Conservation (phyloP, 352 stramenopile genomes). For the Phytophthora quininea region DNA sequence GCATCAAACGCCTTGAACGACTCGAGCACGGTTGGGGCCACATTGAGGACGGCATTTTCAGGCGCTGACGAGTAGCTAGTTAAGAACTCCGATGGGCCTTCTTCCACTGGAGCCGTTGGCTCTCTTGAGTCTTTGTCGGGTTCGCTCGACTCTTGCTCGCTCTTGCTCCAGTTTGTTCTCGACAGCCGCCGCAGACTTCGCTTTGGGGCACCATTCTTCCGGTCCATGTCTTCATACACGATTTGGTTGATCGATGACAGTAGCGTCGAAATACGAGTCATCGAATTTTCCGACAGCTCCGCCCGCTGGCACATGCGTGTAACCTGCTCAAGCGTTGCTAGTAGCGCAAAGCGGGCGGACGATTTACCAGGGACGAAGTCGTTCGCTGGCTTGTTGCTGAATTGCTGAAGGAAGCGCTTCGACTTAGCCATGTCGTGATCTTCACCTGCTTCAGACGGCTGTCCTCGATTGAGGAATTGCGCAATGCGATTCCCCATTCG, state of each 20-base stretch:
- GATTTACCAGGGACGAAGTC: slow-evolving; percentile 32
- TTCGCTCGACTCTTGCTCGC: slow-evolving; percentile 13
- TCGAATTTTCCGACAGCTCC: slow-evolving; percentile 62
- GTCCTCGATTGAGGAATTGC: slow-evolving; percentile 21
- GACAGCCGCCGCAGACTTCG: slow-evolving; percentile 47
- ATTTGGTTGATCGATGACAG: slow-evolving; percentile 68
- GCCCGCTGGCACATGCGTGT: slow-evolving; percentile 48
- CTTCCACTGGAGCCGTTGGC: neutral
- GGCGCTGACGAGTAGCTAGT: slow-evolving; percentile 7
- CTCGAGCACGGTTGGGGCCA: slow-evolving; percentile 33
- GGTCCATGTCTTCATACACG: slow-evolving; percentile 61
- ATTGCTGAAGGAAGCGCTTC: neutral
- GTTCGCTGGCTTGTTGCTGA: slow-evolving; percentile 5
- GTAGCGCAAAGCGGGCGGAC: slow-evolving; percentile 41
- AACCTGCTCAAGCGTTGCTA: slow-evolving; percentile 53
- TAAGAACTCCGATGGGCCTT: slow-evolving; percentile 12
- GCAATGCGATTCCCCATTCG: slow-evolving; percentile 27
- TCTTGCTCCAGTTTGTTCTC: slow-evolving; percentile 21
- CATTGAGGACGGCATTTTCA: slow-evolving; percentile 11
- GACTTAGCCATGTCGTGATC: slow-evolving; percentile 8
- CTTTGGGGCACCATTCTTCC: slow-evolving; percentile 33
- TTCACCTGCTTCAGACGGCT: slow-evolving; percentile 6
- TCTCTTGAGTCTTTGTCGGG: slow-evolving; percentile 17
- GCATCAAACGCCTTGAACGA: slow-evolving; percentile 64
- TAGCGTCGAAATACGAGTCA: slow-evolving; percentile 60